Evolutionary conservation across 345 rosid genomes (phyloP), one percentile per base, ranked within the genome.

Genomic region (Acer yangbiense): DNA sequence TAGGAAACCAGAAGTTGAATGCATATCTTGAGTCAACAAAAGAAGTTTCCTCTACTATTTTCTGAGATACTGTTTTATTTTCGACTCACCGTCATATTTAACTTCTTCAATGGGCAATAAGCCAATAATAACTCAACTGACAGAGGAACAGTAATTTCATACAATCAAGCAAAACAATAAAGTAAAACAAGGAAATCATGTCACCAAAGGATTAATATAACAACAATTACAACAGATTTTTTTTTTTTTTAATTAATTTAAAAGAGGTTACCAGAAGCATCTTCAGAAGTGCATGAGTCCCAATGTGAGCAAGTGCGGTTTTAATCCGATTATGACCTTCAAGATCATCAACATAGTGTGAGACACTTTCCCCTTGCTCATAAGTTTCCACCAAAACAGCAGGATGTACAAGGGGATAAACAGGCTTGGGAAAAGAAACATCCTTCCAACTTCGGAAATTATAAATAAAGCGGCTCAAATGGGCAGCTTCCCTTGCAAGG

Each of bases 401-500:
- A 39, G 98, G 99, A 82, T 97, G 99, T 43, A 97, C 96, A 55
- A 97, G 92, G 3, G 99, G 98, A 84, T 87, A 94, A 20, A 94
- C 90, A 1, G 99, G 99, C 85, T 88, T 94, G 21, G 99, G 99
- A 78, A 94, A 97, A 79, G 99, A 97, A 67, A 97, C 98, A 87
- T 97, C 92, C 84, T 85, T 94, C 95, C 98, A 94, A 44, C 88
- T 82, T 57, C 98, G 89, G 84, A 97, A 97, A 81, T 97, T 97
- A 71, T 94, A 94, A 68, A 90, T 91, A 81, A 97, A 97, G 69
- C 98, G 92, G 84, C 91, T 93, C 84, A 97, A 82, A 84, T 93
- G 98, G 62, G 98, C 93, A 88, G 99, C 99, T 87, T 97, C 99
- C 81, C 99, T 91, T 9, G 99, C 97, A 77, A 97, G 99, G 84